These are phyloP conservation scores for Phytophthora crassamura DNA, from an alignment of 352 stramenopile genomes.

Conservation along the genomic window DNA sequence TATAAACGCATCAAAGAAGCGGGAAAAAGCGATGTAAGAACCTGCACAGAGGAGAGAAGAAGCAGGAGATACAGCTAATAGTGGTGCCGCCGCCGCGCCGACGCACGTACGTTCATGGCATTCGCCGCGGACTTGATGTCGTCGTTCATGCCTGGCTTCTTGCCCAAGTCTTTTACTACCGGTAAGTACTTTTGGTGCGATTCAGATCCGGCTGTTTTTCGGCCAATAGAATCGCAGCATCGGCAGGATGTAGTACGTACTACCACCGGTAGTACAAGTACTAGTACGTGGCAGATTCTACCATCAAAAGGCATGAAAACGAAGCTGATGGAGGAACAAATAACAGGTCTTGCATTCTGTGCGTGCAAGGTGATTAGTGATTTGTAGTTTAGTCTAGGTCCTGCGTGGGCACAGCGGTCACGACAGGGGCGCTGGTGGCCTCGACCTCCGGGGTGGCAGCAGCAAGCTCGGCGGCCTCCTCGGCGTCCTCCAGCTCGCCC, in stretches of 20 bases:
- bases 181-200: slow-evolving; percentile 15
- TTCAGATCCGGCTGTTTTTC: slow-evolving; percentile 23
- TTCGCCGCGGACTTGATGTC: slow-evolving; percentile 59
- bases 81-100: background rate
- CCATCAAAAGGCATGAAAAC: background rate
- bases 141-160: slow-evolving; percentile 47
- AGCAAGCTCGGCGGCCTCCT: slow-evolving; percentile 57
- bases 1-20: background rate
- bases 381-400: slow-evolving; percentile 85
- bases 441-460: slow-evolving; percentile 40
- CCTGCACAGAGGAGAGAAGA: slow-evolving; percentile 3
- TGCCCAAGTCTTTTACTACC: slow-evolving; percentile 2
- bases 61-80: background rate
- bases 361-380: slow-evolving; percentile 41
- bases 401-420: slow-evolving; percentile 57
- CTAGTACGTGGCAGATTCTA: slow-evolving; percentile 14
- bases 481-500: slow-evolving; percentile 74
- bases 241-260: no score
- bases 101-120: slow-evolving; percentile 58
- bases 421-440: slow-evolving; percentile 32
- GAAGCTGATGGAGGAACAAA: slow-evolving; percentile 24
- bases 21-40: no score
- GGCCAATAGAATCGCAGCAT: slow-evolving; percentile 28
- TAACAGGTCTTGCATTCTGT: slow-evolving; percentile 37
- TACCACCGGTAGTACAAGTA: no score